Evolutionary conservation across 2,329 filamentous ascomycete species (phyloP), one percentile per base, ranked within the genome.

Genomic region (Diaporthe sp.): DNA sequence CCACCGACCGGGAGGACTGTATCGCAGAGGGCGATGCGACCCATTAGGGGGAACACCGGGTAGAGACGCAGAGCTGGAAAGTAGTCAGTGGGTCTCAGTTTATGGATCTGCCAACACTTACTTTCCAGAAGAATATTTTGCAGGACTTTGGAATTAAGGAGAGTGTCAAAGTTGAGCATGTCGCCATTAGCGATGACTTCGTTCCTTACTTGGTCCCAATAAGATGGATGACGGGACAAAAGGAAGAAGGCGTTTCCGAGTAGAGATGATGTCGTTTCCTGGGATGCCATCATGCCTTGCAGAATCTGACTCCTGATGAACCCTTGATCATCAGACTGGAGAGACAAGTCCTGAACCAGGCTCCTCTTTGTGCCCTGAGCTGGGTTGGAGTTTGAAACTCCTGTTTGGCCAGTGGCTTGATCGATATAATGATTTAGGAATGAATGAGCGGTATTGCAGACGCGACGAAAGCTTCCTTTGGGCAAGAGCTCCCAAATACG

Each of bases 231-330:
- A 3, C 57, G 31, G 34, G 57, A 59, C 22, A 59, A 59, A 15
- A 59, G 55, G 34, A 59, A 59, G 3, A 59, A 22, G 5, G 34
- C 57, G 6, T 59, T 59, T n/a, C 57, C 57, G 10, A 59, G 57
- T 37, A 59, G 34, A 39, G 57, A 59, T n/a, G 57, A 39, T 59
- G 57, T 59, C 34, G 34, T 59, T n/a, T 59, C 57, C 9, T 59
- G 57, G 34, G 57, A 59, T 7, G 57, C 57, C 57, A 59, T 59
- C 57, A 59, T 59, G 4, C 57, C 34, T 13, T 59, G 57, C 4
- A 59, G 9, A 15, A 59, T 39, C 1, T 59, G 57, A n/a, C 57
- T 59, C 57, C 57, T 39, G 57, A 59, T 59, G 34, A 59, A 59
- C 10, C 19, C 22, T 10, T 59, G 57, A 39, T 59, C 57, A 39